phyloP scores from a whole-genome alignment of 768 basidiomycete genomes.

The Trametes gibbosa region DNA sequence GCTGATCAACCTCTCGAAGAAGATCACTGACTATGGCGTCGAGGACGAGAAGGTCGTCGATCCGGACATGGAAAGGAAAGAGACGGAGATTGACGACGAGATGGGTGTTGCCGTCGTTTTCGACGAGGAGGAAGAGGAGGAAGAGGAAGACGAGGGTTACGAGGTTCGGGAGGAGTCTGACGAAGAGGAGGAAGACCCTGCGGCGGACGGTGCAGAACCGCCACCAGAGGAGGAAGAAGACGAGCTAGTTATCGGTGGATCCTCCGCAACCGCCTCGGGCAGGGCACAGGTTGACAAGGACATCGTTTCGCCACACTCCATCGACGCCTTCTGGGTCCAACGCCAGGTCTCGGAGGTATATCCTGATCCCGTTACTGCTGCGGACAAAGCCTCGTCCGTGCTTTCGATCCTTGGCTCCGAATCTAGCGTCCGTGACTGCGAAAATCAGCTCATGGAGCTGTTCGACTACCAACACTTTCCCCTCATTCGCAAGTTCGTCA shows the following conservation, averaged over 20 bases:
- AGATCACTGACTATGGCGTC: constrained; percentile 92
- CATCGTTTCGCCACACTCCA: constrained; percentile 80
- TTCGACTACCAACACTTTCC: constrained; percentile 94
- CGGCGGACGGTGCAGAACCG: constrained; percentile 45
- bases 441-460: constrained; percentile 94
- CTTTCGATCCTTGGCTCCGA: constrained; percentile 86
- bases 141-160: constrained; percentile 84
- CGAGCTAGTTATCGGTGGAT: constrained; percentile 73
- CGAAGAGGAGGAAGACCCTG: constrained; percentile 68
- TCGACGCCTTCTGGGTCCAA: constrained; percentile 99
- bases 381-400: constrained; percentile 84
- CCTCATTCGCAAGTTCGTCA: constrained; percentile 84
- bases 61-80: constrained; percentile 76
- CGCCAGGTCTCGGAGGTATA: constrained; percentile 89
- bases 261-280: constrained; percentile 41
- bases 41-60: constrained; percentile 81
- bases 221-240: constrained; percentile 56
- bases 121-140: constrained; percentile 95
- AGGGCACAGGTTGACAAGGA: constrained; percentile 68
- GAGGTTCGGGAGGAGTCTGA: constrained; percentile 84
- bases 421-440: constrained; percentile 84
- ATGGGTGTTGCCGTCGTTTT: constrained; percentile 98
- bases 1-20: constrained; percentile 83
- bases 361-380: constrained; percentile 90
- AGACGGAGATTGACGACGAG: constrained; percentile 92